Evolutionary conservation across 805 yeast species (phyloP).

Genomic region (Pichia ethanolica): DNA sequence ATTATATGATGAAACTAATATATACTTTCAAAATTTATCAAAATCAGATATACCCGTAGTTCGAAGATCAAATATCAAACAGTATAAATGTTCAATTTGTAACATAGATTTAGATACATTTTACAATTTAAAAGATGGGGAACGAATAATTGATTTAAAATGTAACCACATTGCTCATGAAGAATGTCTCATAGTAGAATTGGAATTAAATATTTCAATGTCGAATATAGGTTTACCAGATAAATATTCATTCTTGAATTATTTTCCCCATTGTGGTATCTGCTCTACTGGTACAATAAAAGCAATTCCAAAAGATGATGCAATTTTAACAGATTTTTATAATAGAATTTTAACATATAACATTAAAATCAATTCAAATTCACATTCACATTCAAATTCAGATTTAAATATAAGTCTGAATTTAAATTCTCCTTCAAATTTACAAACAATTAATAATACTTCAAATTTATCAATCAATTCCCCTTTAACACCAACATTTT

Average conservation of each 20-base stretch:
- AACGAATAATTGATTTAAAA: conserved; percentile 36
- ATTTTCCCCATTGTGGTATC: conserved; percentile 22
- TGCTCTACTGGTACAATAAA: conserved; percentile 13
- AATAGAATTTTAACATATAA: conserved; percentile 8
- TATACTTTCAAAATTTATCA: background rate
- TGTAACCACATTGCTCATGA: conserved; percentile 56
- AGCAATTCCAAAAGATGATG: conserved; percentile 20
- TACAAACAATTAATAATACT: background rate
- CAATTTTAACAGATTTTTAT: conserved; percentile 15
- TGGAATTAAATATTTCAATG: conserved; percentile 21
- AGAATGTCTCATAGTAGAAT: conserved; percentile 42
- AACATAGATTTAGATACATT: conserved; percentile 41
- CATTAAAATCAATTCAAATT: background rate
- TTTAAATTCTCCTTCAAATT: too few species aligned
- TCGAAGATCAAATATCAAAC: background rate
- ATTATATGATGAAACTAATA: background rate
- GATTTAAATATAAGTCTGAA: too few species aligned
- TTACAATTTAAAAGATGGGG: conserved; percentile 32
- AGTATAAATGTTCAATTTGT: conserved; percentile 33
- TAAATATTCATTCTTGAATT: conserved; percentile 5
- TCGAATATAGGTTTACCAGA: background rate
- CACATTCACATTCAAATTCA: background rate
- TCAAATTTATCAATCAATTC: background rate
- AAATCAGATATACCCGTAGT: background rate
- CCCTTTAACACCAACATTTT: conserved; percentile 1